Evolutionary conservation across 148 eudicot genomes (phyloP).

Genomic region (Arbutus unedo): DNA sequence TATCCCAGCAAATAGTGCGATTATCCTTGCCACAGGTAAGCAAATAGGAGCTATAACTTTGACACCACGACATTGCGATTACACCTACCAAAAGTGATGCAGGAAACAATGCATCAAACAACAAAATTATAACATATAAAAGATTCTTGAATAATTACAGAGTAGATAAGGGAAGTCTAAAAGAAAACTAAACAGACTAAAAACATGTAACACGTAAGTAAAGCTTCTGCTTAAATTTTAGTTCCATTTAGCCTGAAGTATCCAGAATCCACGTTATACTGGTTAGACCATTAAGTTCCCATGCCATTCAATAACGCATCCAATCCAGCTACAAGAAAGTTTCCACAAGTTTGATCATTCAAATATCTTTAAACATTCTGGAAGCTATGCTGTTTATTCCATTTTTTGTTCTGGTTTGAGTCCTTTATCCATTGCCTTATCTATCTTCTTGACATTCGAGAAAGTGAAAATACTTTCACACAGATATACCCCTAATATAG

Average conservation of each 20-base stretch:
- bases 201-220: not conserved
- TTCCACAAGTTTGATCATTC: not conserved
- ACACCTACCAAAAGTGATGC: slow-evolving; percentile 36
- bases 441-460: not conserved
- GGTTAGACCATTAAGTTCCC: not conserved
- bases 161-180: not conserved
- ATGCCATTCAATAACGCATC: not conserved
- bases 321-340: not conserved
- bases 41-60: slow-evolving; percentile 80
- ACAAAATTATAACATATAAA: not conserved
- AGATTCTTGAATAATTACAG: not conserved
- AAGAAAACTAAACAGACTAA: not conserved
- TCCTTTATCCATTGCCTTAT: not conserved
- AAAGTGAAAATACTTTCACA: not conserved
- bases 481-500: not conserved
- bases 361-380: not conserved
- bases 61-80: slow-evolving; percentile 97
- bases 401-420: not conserved
- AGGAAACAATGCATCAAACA: slow-evolving; percentile 17
- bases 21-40: slow-evolving; percentile 93
- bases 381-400: slow-evolving; percentile 2
- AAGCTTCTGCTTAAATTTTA: not conserved
- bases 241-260: not conserved
- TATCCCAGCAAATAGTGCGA: slow-evolving; percentile 96
- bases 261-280: not conserved